Evolutionary conservation across 2,329 filamentous ascomycete genomes (phyloP), one percentile per base, ranked within the genome.

Genomic region (Pseudogymnoascus sp.): DNA sequence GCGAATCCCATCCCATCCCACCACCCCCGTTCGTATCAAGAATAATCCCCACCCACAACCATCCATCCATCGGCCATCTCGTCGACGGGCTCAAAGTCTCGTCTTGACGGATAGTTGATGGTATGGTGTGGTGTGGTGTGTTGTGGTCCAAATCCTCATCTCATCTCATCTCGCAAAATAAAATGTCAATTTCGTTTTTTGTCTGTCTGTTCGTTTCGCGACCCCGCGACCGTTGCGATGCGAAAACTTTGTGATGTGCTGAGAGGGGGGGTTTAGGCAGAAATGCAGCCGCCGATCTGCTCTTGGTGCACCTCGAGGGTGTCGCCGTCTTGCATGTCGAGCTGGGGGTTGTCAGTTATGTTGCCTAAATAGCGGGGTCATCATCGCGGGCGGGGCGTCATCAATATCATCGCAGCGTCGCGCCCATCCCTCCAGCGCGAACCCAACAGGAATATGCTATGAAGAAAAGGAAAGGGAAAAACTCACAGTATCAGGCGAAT

Each of bases 251-350:
- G 29, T 31, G 29, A 5, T 31, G 36, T n/a, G 12, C 12, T 31
- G 29, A 31, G 42, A 26, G 23, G 29, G 21, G 31, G 29, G 67
- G 72, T 67, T 60, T 66, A 72, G 45, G 65, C 64, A 21, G 66
- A 77, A 29, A 4, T 4, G 26, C 26, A 29, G 66, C 93, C 93
- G 66, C 95, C 95, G 66, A 97, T 95, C 79, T 99, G 95, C 76
- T 99, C 95, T 76, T 97, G 95, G 75, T 97, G 93, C 26, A 99
- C 95, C 74, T 99, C 95, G 26, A 99, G 86, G 0, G 91, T 96
- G 73, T 99, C 95, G 37, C 95, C 93, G 70, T 99, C 95, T 68
- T 86, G 81, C 95, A 99, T 99, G 67, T 97, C 95, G 63, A 97
- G 88, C 95, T 97, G 71, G 21, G 6, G 23, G 23, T 4, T 7